Percentiles rank a stretch among this genome's conserved stretches.
Evolutionary conservation across 2,329 filamentous ascomycete species (phyloP).

Genomic region (Magnaporthiopsis rhizophila): DNA sequence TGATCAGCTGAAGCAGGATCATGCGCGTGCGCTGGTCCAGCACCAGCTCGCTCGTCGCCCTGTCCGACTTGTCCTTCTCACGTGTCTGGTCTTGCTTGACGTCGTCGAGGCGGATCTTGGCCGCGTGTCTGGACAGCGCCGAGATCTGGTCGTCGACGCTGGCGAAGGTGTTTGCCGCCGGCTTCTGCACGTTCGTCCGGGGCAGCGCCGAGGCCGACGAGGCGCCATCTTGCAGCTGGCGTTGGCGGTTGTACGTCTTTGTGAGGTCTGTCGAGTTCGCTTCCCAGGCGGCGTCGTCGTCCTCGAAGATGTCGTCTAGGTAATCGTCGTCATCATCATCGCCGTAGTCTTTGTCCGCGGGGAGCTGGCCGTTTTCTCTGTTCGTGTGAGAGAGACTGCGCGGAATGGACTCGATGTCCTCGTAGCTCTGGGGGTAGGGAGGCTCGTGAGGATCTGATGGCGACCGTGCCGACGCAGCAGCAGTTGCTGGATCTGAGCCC

Average conservation of each 20-base stretch:
- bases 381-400: slow-evolving; percentile 17
- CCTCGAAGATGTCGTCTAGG: slow-evolving; percentile 33
- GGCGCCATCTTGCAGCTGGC: slow-evolving; percentile 42
- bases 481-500: background rate
- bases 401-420: slow-evolving; percentile 23
- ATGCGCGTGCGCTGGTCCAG: slow-evolving; percentile 89
- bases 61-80: slow-evolving; percentile 81
- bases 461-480: background rate
- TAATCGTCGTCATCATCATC: slow-evolving; percentile 29
- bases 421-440: slow-evolving; percentile 36
- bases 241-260: slow-evolving; percentile 82
- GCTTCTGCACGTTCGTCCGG: slow-evolving; percentile 70
- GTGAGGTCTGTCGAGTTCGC: slow-evolving; percentile 62
- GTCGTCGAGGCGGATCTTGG: slow-evolving; percentile 73
- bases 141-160: slow-evolving; percentile 83
- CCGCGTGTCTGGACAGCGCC: slow-evolving; percentile 74
- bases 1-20: slow-evolving; percentile 94
- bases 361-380: slow-evolving; percentile 23
- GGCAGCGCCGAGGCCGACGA: slow-evolving; percentile 40
- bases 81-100: slow-evolving; percentile 45
- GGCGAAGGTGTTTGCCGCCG: slow-evolving; percentile 68
- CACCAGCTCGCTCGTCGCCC: slow-evolving; percentile 91
- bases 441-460: slow-evolving; percentile 34
- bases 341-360: slow-evolving; percentile 19
- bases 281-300: slow-evolving; percentile 44